Evolutionary conservation across 768 basidiomycete genomes (phyloP).

Genomic region (Suillus subaureus): DNA sequence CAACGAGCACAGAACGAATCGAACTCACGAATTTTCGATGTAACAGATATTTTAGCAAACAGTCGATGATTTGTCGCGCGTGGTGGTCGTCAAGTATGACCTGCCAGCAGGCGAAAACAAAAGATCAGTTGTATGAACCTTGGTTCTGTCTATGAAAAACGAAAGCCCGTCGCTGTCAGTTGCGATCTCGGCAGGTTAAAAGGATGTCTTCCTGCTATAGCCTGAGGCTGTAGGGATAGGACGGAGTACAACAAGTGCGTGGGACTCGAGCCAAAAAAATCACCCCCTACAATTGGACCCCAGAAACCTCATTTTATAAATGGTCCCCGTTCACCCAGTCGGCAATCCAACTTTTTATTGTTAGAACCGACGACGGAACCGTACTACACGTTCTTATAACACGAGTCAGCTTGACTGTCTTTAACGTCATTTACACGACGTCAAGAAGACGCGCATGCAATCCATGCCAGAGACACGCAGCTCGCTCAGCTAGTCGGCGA

Average conservation of each 20-base stretch:
- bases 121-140: conserved; percentile 51
- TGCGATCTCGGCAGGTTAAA: conserved; percentile 35
- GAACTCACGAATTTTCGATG: conserved; percentile 45
- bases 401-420: background rate
- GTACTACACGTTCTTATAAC: background rate
- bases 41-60: conserved; percentile 48
- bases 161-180: conserved; percentile 38
- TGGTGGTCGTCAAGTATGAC: conserved; percentile 85
- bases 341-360: conserved; percentile 6
- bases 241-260: conserved; percentile 36
- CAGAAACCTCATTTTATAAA: conserved; percentile 19
- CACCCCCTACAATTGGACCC: conserved; percentile 28
- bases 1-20: conserved; percentile 22
- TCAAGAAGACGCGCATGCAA: background rate
- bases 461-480: background rate
- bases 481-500: background rate
- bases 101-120: conserved; percentile 83
- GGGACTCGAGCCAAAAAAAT: conserved; percentile 36
- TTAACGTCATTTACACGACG: background rate
- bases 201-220: conserved; percentile 32
- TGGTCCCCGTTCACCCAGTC: conserved; percentile 17
- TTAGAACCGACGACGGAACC: background rate
- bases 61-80: conserved; percentile 60
- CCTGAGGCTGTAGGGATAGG: conserved; percentile 42
- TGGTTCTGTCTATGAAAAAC: conserved; percentile 42